Evolutionary conservation across 495 filamentous ascomycete species (phyloP).

Genomic region (Neurospora sp.): DNA sequence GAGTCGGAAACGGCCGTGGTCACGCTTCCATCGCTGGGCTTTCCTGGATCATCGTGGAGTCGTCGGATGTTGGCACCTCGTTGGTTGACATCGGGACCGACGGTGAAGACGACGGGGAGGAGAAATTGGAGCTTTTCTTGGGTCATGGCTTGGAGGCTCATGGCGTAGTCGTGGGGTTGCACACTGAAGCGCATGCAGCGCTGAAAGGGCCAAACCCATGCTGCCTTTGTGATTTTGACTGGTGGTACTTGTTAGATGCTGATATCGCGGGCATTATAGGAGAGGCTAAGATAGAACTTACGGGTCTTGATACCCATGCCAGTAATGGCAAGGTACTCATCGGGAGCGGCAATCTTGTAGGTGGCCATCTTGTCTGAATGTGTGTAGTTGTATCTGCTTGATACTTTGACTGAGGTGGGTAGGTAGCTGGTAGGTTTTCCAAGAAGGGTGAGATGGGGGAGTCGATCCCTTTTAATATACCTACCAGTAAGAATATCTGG

Average conservation of each 20-base stretch:
- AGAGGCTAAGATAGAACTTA: not conserved
- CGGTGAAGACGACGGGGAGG: conserved; percentile 75
- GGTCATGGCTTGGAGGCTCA: conserved; percentile 75
- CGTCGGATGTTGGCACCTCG: conserved; percentile 30
- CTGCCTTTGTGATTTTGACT: conserved; percentile 64
- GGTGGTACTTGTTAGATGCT: not conserved
- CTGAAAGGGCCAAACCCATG: conserved; percentile 59
- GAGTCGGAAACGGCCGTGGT: conserved; percentile 9
- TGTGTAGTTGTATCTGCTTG: not conserved
- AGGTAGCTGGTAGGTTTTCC: not conserved
- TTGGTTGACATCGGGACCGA: conserved; percentile 61
- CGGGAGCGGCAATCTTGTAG: conserved; percentile 37
- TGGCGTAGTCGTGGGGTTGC: conserved; percentile 66
- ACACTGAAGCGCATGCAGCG: conserved; percentile 45
- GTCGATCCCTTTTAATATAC: not conserved
- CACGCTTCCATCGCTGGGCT: conserved; percentile 9
- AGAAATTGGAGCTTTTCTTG: conserved; percentile 71
- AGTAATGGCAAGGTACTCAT: conserved; percentile 71
- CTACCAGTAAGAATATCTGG: not conserved
- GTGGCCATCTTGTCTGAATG: conserved; percentile 25
- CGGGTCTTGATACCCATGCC: conserved; percentile 56
- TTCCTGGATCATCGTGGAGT: not conserved
- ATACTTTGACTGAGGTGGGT: not conserved
- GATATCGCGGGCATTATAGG: not conserved
- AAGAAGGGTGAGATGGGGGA: not conserved